Conservation (phyloP, 78 protist species). For the Paratrimastix pyriformis region DNA sequence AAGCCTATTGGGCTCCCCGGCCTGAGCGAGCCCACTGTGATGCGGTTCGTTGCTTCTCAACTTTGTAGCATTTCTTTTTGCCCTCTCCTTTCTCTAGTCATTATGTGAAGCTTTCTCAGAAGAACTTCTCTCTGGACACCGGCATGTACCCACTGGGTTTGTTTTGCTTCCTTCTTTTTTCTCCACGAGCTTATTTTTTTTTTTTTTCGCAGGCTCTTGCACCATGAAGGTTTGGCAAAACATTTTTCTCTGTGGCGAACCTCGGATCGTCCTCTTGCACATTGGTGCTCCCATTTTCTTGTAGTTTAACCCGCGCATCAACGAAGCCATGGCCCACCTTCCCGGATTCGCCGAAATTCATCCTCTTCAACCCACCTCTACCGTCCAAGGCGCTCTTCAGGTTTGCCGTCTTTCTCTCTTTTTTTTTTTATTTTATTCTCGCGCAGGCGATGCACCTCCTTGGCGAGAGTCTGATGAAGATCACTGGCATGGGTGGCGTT, state of each 20-base stretch:
- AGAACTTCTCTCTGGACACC: conserved; percentile 15
- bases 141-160: conserved; percentile 11
- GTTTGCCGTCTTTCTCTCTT: neutral
- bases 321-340: conserved; percentile 15
- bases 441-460: conserved; percentile 9
- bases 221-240: too few species aligned
- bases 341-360: conserved; percentile 24
- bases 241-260: too few species aligned
- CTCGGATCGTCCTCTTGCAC: neutral
- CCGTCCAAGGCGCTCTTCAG: neutral
- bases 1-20: too few species aligned
- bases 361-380: conserved; percentile 15
- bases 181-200: too few species aligned
- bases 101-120: too few species aligned
- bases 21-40: too few species aligned
- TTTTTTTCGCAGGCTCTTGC: too few species aligned
- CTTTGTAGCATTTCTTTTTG: too few species aligned
- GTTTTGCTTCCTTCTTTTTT: too few species aligned
- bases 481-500: conserved; percentile 19
- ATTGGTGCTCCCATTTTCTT: too few species aligned
- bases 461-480: neutral
- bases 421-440: neutral
- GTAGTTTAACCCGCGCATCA: conserved; percentile 25
- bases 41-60: too few species aligned
- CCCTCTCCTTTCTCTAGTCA: too few species aligned